Base-by-base conservation (phyloP, 148 eudicot species). In the Suaeda aralocaspica region DNA sequence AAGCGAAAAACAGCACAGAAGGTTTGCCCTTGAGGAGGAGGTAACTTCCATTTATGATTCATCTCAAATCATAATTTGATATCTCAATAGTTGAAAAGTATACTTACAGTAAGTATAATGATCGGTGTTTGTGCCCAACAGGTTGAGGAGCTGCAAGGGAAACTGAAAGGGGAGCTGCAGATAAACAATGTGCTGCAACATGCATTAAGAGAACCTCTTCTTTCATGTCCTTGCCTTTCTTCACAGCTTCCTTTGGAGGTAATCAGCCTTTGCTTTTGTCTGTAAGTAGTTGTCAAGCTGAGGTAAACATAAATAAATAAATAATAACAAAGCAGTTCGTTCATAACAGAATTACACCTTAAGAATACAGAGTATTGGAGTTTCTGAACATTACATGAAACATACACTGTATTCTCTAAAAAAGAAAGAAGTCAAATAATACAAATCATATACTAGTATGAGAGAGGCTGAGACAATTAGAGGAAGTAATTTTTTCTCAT, bases 81-180 rank as follows among this genome's bases (percentile, higher is more conserved):
- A 25, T 14, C 16, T 55, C 21, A 11, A 16, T 72, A 8, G n/a
- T 24, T 13, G 26, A 29, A 36, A 24, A 18, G 12, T 6, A 42
- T 28, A 29, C 46, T 51, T 67, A 34, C 48, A 52, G 0, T 16
- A 0, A 13, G 28, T 5, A 6, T 16, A 4, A 36, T 48, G 41
- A 48, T n/a, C 46, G 41, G 63, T n/a, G n/a, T 72, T 80, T 1
- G 25, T 74, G 57, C 55, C 24, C 21, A 53, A 74, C 80, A 93
- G 96, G 97, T 94, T 46, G 84, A 84, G 76, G 84, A 83, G 74
- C 68, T 94, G 80, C 82, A 89, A 68, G 81, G 77, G 66, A 90
- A 85, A 31, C 72, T 91, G 9, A 80, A 82, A 39, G 87, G 79
- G 70, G 92, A 94, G 81, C 75, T 89, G 64, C 82, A 84, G 59